These are phyloP conservation scores for Colletotrichum tropicicola DNA, from an alignment of 2,329 filamentous ascomycete genomes.

Conservation along the genomic window DNA sequence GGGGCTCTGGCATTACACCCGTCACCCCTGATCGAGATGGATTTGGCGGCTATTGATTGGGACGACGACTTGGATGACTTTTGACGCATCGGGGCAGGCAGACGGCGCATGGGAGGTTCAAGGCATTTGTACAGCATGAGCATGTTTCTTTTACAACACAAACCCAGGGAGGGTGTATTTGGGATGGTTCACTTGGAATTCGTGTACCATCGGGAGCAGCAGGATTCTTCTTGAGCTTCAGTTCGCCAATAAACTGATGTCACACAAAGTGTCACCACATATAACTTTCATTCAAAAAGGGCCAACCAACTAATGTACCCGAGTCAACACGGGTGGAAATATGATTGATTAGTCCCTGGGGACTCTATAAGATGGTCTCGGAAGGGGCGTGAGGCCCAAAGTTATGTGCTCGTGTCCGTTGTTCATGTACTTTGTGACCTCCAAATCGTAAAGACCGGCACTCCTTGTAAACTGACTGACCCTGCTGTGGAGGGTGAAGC, in stretches of 20 bases:
- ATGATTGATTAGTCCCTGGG: not conserved
- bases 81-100: not conserved
- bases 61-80: conserved; percentile 29
- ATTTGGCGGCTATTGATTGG: conserved; percentile 24
- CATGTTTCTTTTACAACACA: not conserved
- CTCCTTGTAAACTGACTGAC: not conserved
- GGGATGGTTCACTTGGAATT: not conserved
- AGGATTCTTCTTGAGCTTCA: not conserved
- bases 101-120: not conserved
- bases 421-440: not conserved
- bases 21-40: conserved; percentile 7
- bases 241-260: too few relatives aligned
- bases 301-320: too few relatives aligned
- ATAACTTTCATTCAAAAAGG: too few relatives aligned
- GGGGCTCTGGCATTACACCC: not conserved
- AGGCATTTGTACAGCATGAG: not conserved
- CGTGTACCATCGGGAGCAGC: conserved; percentile 5
- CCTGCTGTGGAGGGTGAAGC: not conserved
- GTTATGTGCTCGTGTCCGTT: not conserved
- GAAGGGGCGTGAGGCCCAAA: not conserved
- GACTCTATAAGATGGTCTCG: not conserved
- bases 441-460: not conserved
- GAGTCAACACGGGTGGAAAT: too few relatives aligned
- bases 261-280: too few relatives aligned
- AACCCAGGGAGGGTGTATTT: not conserved